Base-by-base conservation (phyloP, 1,284 basidiomycete genomes). In the Rhodotorula sp. region DNA sequence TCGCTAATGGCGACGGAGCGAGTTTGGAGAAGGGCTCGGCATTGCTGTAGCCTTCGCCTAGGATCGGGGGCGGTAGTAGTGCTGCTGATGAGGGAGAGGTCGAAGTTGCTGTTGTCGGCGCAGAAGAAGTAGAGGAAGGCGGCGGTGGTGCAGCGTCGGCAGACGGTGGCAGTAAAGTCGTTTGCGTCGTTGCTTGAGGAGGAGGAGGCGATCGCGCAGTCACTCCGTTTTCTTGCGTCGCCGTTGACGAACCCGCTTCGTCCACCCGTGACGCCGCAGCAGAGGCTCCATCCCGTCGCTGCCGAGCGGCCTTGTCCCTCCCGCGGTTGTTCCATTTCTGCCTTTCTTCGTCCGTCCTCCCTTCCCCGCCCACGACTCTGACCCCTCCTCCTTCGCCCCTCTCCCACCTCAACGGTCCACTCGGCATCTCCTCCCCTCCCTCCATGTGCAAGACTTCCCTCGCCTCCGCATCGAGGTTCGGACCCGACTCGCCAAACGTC, bases 341-440 rank as follows among this genome's bases (percentile, higher is more conserved):
- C 58, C 23, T 45, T n/a, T 64, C 57, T 31, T 62, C 45, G n/a
- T 38, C 49, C 45, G 21, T 26, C 43, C 58, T 18, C 28, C 62
- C 61, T 38, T 54, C 18, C n/a, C 62, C 66, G 38, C 58, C 58
- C 10, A 55, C 55, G 45, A 55, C 62, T 60, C 48, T 48, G 55
- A 60, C 4, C 64, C 58, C 45, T 50, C 56, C 45, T 50, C 56
- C 62, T 8, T 38, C 34, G 57, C 26, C 23, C 50, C 21, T n/a
- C 56, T n/a, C 34, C 56, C 73, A 77, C 54, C 76, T 55, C 49
- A 75, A 31, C 19, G 76, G 74, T 28, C 74, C 76, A 2, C 48
- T 50, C 2, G 66, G 64, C 5, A 59, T 7, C 21, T 67, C 60
- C 21, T 73, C 66, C 18, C 75, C 43, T 26, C 50, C 74, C 28